These are phyloP conservation scores for Leccinellum luteum DNA, from an alignment of 768 basidiomycete species.

Conservation along the genomic window DNA sequence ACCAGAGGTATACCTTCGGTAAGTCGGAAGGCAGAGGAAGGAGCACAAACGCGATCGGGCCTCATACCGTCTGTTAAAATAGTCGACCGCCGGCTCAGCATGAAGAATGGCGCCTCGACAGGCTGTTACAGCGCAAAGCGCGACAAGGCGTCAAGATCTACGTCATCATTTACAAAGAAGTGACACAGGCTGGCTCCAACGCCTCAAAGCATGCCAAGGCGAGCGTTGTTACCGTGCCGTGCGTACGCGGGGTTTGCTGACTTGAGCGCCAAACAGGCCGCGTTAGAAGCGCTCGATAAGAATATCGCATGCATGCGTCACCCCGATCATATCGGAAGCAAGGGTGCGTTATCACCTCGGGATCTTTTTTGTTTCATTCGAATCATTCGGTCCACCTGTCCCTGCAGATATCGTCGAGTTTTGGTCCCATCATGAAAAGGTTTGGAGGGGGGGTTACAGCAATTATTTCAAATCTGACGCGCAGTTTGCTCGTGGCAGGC, in stretches of 20 bases:
- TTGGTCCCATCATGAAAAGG: slow-evolving; percentile 93
- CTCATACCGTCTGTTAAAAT: slow-evolving; percentile 3
- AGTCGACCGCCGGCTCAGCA: slow-evolving; percentile 79
- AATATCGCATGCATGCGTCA: slow-evolving; percentile 90
- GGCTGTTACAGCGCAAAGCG: slow-evolving; percentile 82
- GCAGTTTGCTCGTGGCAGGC: slow-evolving; percentile 36
- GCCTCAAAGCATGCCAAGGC: slow-evolving; percentile 83
- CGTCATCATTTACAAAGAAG: slow-evolving; percentile 94
- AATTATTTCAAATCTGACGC: background rate
- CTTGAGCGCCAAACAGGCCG: slow-evolving; percentile 41
- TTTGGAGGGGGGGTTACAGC: slow-evolving; percentile 6
- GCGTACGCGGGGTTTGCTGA: background rate
- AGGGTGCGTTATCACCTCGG: slow-evolving; percentile 39
- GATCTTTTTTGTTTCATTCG: background rate
- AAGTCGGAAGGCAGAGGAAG: background rate
- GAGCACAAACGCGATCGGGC: background rate
- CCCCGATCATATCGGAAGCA: slow-evolving; percentile 84
- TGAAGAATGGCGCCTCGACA: slow-evolving; percentile 88
- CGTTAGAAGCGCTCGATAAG: slow-evolving; percentile 77
- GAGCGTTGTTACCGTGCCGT: background rate
- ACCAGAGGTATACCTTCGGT: slow-evolving; percentile 83
- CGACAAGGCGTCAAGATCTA: slow-evolving; percentile 90
- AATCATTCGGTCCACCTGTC: background rate
- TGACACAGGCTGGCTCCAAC: slow-evolving; percentile 91
- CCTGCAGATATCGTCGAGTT: slow-evolving; percentile 68